Base-by-base conservation (phyloP, 2,329 filamentous ascomycete species). In the Epichloe coenophiala region DNA sequence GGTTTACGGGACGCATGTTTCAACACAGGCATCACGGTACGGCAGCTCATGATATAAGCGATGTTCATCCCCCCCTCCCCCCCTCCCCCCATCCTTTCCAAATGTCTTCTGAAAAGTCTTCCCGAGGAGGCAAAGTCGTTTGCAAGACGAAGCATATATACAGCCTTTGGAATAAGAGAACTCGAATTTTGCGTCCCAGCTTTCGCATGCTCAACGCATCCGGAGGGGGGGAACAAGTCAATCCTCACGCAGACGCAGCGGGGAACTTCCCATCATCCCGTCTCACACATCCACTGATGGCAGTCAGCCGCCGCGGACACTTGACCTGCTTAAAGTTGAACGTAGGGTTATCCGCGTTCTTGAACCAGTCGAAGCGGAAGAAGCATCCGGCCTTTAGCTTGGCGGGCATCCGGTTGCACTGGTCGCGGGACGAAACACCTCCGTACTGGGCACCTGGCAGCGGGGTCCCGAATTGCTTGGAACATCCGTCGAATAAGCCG, bases 361-460 rank as follows among this genome's bases (percentile, higher is more conserved):
- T 59, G 65, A 82, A 81, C 78, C 78, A 83, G 67, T 81, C 76
- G 59, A 81, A 83, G 53, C 78, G 76, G 76, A 78, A 83, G 61
- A 74, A 68, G 65, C 79, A 83, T 8, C 79, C 79, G 9, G 65
- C 67, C 67, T 78, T 74, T 48, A 83, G 68, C 38, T 69, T 65
- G 38, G 60, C 65, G 0, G 79, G 79, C 65, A 80, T 76, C 48
- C 62, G 59, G 53, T 71, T 66, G 65, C 79, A 83, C 35, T 75
- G 70, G 47, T 65, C 64, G 50, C 73, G 68, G 47, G 70, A 70
- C 19, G 66, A 65, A 55, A 81, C 68, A 46, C 80, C 79, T 45
- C 79, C 80, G 63, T 81, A 83, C 52, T 71, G 71, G 49, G 72
- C 70, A 53, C 78, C 78, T 7, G 64, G 63, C 13, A 58, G 47